Evolutionary conservation across 345 rosid species (phyloP).

Genomic region (Dovyalis caffra): DNA sequence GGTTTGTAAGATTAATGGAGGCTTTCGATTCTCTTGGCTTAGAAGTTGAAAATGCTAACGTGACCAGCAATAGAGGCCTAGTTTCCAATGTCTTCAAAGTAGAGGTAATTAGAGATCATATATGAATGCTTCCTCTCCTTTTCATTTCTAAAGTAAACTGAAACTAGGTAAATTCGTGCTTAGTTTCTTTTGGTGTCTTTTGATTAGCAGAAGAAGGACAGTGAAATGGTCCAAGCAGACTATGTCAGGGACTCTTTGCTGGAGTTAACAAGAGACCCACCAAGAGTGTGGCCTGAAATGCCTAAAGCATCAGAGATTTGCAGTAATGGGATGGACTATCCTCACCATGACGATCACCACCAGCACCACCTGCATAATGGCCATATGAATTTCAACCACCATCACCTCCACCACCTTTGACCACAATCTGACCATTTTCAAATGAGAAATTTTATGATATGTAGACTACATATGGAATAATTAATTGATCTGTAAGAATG

Average conservation of each 20-base stretch:
- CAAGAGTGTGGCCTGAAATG: conserved; percentile 53
- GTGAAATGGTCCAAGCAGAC: conserved; percentile 75
- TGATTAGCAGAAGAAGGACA: conserved; percentile 69
- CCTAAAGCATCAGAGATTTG: conserved; percentile 38
- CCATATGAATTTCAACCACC: conserved; percentile 29
- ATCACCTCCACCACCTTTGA: conserved; percentile 34
- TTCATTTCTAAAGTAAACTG: too few relatives aligned
- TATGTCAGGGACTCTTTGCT: conserved; percentile 73
- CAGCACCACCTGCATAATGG: conserved; percentile 13
- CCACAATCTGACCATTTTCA: not conserved
- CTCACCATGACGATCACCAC: conserved; percentile 39
- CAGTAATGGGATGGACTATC: conserved; percentile 35
- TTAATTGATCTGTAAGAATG: too few relatives aligned
- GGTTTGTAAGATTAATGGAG: conserved; percentile 79
- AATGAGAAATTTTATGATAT: not conserved
- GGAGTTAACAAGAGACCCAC: conserved; percentile 60
- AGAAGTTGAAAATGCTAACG: conserved; percentile 81
- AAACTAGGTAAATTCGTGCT: not conserved
- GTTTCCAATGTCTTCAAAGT: conserved; percentile 89
- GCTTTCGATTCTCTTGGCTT: conserved; percentile 81
- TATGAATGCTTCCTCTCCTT: too few relatives aligned
- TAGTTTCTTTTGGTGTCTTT: not conserved
- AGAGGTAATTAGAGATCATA: conserved; percentile 45
- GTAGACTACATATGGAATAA: not conserved
- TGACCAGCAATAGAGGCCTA: conserved; percentile 68